Evolutionary conservation across 2,329 filamentous ascomycete genomes (phyloP), one percentile per base, ranked within the genome.

Genomic region (Exophiala alcalophila): DNA sequence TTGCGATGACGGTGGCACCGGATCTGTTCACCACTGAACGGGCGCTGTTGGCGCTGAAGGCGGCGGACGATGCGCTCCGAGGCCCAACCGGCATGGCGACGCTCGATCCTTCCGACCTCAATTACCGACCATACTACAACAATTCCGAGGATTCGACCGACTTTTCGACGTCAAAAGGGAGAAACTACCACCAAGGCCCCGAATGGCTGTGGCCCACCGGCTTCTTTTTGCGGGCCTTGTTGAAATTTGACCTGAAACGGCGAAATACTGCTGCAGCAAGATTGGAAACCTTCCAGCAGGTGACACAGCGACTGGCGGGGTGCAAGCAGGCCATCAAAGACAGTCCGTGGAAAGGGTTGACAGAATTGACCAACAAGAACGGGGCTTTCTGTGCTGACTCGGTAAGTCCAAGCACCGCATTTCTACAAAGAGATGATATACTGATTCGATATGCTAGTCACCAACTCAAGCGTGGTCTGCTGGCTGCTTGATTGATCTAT

Each of bases 171-270:
- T 81, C 85, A 56, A 97, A 97, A 67, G 92, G 92, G 35, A 78
- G 92, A 43, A 98, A 97, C 67, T 98, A 98, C 68, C 92, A 98
- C 65, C 91, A 97, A 65, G 92, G 92, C 4, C 94, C 92, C 0
- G 92, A 98, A 65, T 98, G 92, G 92, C 70, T 96, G 16, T 98
- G 92, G 92, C 94, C 91, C 0, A 91, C 88, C 1, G 92, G 92
- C 4, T 98, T 89, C 72, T 98, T 95, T 74, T 73, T 96, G 15
- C 82, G 94, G 34, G 92, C 92, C 1, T 71, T 98, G 53, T 76
- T 98, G 51, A 86, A 89, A 64, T 97, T 97, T 59, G 89, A 96
- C 62, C 70, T 97, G 35, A 75, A 77, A 70, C 75, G 89, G 20
- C 77, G 87, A 34, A 74, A 76, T 50, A 78, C 74, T 1, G 62